Evolutionary conservation across 2,329 filamentous ascomycete genomes (phyloP), one percentile per base, ranked within the genome.

Genomic region (Mycosphaerella arachidis): DNA sequence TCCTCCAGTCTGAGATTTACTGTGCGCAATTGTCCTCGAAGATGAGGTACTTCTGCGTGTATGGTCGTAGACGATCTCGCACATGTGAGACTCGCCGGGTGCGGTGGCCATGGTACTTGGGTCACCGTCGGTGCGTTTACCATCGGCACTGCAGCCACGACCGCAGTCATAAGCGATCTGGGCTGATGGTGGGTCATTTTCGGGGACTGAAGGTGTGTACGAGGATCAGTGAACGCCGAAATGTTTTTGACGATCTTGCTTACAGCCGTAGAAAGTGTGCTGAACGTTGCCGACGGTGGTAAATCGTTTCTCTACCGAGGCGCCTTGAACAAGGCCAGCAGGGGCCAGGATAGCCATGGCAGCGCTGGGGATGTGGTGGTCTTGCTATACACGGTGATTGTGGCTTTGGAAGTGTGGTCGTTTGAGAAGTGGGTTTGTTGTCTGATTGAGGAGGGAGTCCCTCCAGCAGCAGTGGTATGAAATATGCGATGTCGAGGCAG

Each of bases 31-130:
- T 66, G 53, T 76, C 75, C 61, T 77, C 71, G 43, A 70, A 69
- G 3, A 73, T 70, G 5, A 78, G 66, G 60, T 80, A 80, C 66
- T 81, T 81, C 56, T 71, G 72, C 31, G 78, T 60, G 59, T 77
- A 78, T 0, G 77, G n/a, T 72, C 64, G 59, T 79, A 81, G 46
- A 81, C 70, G 58, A 79, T 69, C 61, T 80, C 78, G 70, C 79
- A 81, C 24, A 66, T 55, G 0, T 68, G 65, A 68, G 79, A 78
- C 55, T 76, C 74, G 48, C 74, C 74, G 5, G 67, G 66, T 1
- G 77, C 74, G 5, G 73, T 76, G 30, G 78, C 78, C 53, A 80
- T 77, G 1, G 77, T 79, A 29, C 79, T 61, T 1, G 77, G 78
- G 66, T 80, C 72, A 51, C 61, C 61, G 63, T 71, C 78, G n/a